phyloP scores from a whole-genome alignment of 331 rosid genomes.

The Rosa hybrid region DNA sequence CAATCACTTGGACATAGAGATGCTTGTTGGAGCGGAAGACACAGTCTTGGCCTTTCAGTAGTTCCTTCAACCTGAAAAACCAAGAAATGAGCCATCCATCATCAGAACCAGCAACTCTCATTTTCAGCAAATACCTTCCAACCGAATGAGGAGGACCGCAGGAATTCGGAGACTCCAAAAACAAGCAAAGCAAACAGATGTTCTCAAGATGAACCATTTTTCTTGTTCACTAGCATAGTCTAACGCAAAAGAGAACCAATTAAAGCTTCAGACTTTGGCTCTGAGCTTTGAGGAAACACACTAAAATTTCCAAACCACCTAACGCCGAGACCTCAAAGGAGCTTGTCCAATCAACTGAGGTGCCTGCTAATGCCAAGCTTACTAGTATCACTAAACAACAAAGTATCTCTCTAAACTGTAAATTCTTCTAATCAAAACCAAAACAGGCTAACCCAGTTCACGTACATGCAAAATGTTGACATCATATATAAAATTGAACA shows the following conservation, averaged over 20 bases:
- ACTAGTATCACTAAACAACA: background rate
- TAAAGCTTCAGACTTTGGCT: background rate
- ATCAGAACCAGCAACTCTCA: slow-evolving; percentile 14
- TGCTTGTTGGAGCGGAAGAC: slow-evolving; percentile 97
- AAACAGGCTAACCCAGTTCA: slow-evolving; percentile 5
- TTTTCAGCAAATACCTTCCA: slow-evolving; percentile 5
- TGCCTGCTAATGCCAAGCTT: background rate
- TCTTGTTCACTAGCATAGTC: background rate
- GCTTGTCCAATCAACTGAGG: background rate
- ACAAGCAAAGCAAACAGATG: background rate
- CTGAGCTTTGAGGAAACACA: background rate
- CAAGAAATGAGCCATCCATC: slow-evolving; percentile 23
- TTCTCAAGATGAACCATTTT: background rate
- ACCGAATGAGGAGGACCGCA: background rate
- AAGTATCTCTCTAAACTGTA: background rate
- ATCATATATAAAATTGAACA: background rate
- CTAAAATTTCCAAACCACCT: background rate
- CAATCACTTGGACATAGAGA: slow-evolving; percentile 90
- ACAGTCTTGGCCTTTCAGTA: slow-evolving; percentile 88
- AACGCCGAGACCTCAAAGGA: background rate
- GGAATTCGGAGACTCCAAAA: background rate
- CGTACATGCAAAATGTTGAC: too few species aligned
- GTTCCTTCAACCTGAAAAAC: slow-evolving; percentile 85
- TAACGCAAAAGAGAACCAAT: background rate
- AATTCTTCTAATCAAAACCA: background rate